These are phyloP conservation scores for Chalciporus sphaerocephalus DNA, from an alignment of 768 basidiomycete species.

Conservation along the genomic window DNA sequence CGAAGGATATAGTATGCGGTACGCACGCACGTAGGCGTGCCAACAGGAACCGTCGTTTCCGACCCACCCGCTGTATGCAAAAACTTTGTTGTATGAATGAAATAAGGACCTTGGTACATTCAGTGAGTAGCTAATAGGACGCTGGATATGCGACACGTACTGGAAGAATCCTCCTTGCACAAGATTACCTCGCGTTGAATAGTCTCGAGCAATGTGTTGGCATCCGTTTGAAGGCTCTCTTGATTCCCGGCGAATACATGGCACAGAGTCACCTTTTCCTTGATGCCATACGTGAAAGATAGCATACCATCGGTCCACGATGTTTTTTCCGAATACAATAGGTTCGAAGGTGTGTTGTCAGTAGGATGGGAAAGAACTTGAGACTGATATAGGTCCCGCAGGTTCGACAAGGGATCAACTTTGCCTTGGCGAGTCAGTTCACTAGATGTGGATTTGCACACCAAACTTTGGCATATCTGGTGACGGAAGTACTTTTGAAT, in stretches of 20 bases:
- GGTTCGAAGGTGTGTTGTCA: conserved; percentile 13
- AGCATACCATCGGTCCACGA: conserved; percentile 33
- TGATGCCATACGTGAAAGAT: conserved; percentile 23
- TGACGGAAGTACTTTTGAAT: conserved; percentile 44
- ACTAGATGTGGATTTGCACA: conserved; percentile 28
- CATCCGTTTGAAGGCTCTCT: conserved; percentile 35
- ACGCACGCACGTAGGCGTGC: conserved; percentile 21
- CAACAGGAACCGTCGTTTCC: conserved; percentile 19
- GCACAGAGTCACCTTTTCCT: conserved; percentile 25
- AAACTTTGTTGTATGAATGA: conserved; percentile 18
- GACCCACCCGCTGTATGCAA: conserved; percentile 10
- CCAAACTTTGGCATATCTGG: conserved; percentile 39
- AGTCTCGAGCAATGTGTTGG: conserved; percentile 34
- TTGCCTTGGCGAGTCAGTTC: conserved; percentile 11
- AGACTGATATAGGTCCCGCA: conserved; percentile 21
- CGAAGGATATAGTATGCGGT: conserved; percentile 27
- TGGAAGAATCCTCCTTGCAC: conserved; percentile 14
- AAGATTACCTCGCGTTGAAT: conserved; percentile 37
- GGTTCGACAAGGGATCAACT: conserved; percentile 15
- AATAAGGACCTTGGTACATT: conserved; percentile 25
- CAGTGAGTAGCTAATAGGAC: not conserved
- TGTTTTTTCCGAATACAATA: conserved; percentile 5
- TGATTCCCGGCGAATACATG: conserved; percentile 52
- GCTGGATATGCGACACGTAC: conserved; percentile 13
- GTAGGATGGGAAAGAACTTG: conserved; percentile 16